Conservation (phyloP, 176 grass and related monocot genomes). For the Juncus effusus region DNA sequence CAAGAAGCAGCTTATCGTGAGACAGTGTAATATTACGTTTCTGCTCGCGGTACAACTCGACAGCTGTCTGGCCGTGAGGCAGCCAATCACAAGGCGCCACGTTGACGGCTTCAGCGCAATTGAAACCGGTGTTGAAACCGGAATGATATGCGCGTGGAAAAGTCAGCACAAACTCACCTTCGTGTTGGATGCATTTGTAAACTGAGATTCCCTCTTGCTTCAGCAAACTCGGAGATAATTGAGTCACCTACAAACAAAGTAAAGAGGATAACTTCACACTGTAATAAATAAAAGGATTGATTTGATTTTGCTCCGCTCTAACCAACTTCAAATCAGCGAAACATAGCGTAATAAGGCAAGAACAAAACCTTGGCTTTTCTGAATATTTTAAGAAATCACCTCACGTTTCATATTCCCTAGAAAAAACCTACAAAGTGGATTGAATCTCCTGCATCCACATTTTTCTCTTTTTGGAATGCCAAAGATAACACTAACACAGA, state of each 20-base stretch:
- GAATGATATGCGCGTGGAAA: constrained; percentile 91
- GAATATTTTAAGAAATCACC: too few relatives aligned
- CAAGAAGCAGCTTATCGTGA: constrained; percentile 89
- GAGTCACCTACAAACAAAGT: constrained; percentile 85
- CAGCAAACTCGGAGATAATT: constrained; percentile 77
- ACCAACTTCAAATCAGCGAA: neutral
- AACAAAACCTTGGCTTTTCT: too few relatives aligned
- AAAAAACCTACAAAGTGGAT: too few relatives aligned
- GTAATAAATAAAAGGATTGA: too few relatives aligned
- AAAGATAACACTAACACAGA: too few relatives aligned
- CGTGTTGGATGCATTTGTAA: constrained; percentile 79
- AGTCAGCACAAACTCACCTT: constrained; percentile 90
- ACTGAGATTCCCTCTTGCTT: constrained; percentile 76
- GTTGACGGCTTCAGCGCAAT: constrained; percentile 95
- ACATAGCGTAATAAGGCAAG: neutral
- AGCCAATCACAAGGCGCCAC: constrained; percentile 93
- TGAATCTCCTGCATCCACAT: too few relatives aligned
- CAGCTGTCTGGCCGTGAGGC: constrained; percentile 76
- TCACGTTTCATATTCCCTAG: too few relatives aligned
- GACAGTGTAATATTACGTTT: constrained; percentile 62
- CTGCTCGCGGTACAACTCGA: constrained; percentile 72
- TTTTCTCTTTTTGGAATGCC: too few relatives aligned
- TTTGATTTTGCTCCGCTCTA: neutral
- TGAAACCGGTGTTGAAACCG: constrained; percentile 96
- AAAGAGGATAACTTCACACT: neutral